Conservation (phyloP, 768 basidiomycete genomes). For the Paxillus rubicundulus region DNA sequence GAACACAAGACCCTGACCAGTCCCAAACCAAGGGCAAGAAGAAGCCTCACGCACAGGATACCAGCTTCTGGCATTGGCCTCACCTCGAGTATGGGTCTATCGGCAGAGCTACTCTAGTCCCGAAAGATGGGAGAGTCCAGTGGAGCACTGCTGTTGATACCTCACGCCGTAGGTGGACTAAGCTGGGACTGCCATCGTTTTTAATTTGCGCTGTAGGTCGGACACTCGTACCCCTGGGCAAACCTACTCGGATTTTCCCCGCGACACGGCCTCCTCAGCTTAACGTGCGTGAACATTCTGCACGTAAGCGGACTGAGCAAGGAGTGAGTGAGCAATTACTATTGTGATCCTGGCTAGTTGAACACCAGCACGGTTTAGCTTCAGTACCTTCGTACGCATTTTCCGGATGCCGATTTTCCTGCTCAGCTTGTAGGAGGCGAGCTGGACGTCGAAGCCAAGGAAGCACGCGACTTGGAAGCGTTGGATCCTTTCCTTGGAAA, state of each 20-base stretch:
- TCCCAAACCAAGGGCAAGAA: conserved; percentile 23
- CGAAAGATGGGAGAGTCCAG: conserved; percentile 41
- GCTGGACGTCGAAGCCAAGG: conserved; percentile 44
- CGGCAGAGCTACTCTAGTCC: conserved; percentile 53
- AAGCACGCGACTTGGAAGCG: conserved; percentile 30
- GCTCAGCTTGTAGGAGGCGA: conserved; percentile 62
- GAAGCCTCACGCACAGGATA: conserved; percentile 30
- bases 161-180: conserved; percentile 20
- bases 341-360: neutral
- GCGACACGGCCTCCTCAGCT: conserved; percentile 44
- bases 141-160: conserved; percentile 49
- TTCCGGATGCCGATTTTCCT: conserved; percentile 74
- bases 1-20: conserved; percentile 4
- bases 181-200: neutral
- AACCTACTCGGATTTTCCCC: conserved; percentile 52
- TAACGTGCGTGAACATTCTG: conserved; percentile 29
- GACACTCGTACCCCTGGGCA: conserved; percentile 32
- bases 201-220: conserved; percentile 25
- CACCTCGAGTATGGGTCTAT: conserved; percentile 55
- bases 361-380: conserved; percentile 41
- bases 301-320: conserved; percentile 59
- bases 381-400: conserved; percentile 65
- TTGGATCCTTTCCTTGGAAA: conserved; percentile 64
- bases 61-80: conserved; percentile 44
- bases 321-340: conserved; percentile 44